Evolutionary conservation across 139 green algal genomes (phyloP).

Genomic region (Microglena sp.): DNA sequence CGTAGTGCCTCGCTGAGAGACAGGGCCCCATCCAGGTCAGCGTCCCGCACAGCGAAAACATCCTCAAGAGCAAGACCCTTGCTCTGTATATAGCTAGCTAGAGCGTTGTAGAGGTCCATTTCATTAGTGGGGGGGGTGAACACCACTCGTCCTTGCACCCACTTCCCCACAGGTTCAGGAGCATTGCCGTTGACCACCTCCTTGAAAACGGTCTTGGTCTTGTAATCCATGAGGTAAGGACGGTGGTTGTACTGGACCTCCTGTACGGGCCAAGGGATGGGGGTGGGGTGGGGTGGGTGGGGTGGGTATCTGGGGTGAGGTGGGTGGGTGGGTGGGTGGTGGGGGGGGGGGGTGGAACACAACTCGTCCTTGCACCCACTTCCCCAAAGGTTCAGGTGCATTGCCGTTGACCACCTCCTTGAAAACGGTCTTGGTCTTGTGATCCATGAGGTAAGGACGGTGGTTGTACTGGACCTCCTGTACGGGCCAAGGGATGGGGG

Average conservation of each 20-base stretch:
- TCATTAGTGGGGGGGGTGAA: constrained; percentile 14
- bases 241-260: constrained; percentile 15
- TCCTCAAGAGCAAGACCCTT: constrained; percentile 17
- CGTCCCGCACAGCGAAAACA: constrained; percentile 23
- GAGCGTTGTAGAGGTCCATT: constrained; percentile 8
- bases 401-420: constrained; percentile 7
- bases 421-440: constrained; percentile 10
- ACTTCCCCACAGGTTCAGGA: constrained; percentile 24
- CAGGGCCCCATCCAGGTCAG: constrained; percentile 23
- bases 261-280: too few species aligned
- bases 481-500: too few species aligned
- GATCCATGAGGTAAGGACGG: constrained; percentile 22
- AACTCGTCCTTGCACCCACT: too few species aligned
- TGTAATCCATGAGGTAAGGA: constrained; percentile 20
- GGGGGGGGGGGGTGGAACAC: too few species aligned
- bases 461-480: constrained; percentile 17
- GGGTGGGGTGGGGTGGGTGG: too few species aligned
- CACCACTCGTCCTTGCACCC: constrained; percentile 17
- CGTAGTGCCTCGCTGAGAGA: constrained; percentile 6
- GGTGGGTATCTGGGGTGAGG: too few species aligned
- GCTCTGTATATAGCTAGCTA: constrained; percentile 18
- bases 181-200: constrained; percentile 5
- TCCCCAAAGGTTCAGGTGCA: constrained; percentile 20
- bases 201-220: constrained; percentile 13
- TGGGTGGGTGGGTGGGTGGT: too few species aligned